Percentiles rank a stretch among this genome's conserved stretches.
Conservation (phyloP, 441 rosid genomes). For the Erodium trifolium region DNA sequence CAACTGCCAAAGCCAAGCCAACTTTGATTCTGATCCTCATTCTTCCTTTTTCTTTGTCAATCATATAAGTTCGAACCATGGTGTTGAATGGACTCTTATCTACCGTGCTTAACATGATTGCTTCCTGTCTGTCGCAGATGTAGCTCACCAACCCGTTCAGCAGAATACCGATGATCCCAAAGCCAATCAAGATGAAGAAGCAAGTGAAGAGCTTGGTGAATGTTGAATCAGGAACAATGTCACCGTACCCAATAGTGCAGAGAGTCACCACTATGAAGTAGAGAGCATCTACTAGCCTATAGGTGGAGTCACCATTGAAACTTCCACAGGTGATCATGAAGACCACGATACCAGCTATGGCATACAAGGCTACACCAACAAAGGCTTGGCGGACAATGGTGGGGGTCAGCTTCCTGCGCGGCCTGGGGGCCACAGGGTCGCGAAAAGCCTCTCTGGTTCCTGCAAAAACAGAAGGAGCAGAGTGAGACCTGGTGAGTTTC, state of each 20-base stretch:
- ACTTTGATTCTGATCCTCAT: constrained; percentile 63
- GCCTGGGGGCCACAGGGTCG: constrained; percentile 23
- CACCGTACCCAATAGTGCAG: constrained; percentile 66
- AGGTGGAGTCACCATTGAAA: constrained; percentile 38
- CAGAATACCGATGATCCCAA: constrained; percentile 58
- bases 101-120: constrained; percentile 41
- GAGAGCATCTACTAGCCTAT: constrained; percentile 45
- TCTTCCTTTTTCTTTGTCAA: constrained; percentile 52
- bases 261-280: constrained; percentile 61
- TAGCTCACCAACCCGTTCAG: constrained; percentile 52
- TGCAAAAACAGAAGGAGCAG: constrained; percentile 53
- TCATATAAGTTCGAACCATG: constrained; percentile 39
- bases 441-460: constrained; percentile 23
- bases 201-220: constrained; percentile 58
- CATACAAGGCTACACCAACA: constrained; percentile 35
- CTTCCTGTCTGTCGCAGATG: constrained; percentile 58
- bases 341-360: constrained; percentile 28
- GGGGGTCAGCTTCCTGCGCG: constrained; percentile 18
- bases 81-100: constrained; percentile 39
- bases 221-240: constrained; percentile 50
- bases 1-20: constrained; percentile 44
- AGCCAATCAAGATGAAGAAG: constrained; percentile 44
- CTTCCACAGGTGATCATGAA: constrained; percentile 24
- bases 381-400: constrained; percentile 48
- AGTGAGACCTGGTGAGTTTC: constrained; percentile 36